A percentile compares a stretch with the other conserved stretches of the same genome.
phyloP scores from a whole-genome alignment of 169 alveolate genomes.

The Toxoplasma gondii region DNA sequence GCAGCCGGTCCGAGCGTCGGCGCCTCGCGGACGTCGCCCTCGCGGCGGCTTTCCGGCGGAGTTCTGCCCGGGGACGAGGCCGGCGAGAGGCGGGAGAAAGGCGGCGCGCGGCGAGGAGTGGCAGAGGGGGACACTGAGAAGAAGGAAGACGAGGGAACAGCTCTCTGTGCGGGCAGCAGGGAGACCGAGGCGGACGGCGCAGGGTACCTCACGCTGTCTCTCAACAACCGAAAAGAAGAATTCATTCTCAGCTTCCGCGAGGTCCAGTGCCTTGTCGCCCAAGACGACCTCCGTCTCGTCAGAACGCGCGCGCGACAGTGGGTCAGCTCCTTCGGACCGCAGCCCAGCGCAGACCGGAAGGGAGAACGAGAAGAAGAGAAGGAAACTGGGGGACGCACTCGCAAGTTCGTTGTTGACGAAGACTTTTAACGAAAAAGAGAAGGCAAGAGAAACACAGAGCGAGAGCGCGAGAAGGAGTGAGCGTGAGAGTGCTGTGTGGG shows the following conservation, averaged over 20 bases:
- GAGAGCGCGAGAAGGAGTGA: too few species aligned
- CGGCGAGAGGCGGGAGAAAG: not conserved
- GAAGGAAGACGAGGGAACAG: too few species aligned
- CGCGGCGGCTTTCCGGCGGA: not conserved
- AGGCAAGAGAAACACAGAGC: too few species aligned
- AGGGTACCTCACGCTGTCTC: not conserved
- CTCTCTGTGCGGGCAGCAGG: too few species aligned
- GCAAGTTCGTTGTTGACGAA: not conserved
- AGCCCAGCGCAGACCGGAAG: not conserved
- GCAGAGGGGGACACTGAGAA: not conserved
- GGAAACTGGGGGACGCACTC: not conserved
- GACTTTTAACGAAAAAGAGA: not conserved
- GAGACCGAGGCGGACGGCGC: not conserved
- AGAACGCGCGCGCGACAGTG: conserved; percentile 62
- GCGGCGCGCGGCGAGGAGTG: not conserved
- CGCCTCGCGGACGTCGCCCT: not conserved
- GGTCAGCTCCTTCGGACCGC: conserved; percentile 9
- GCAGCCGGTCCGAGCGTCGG: not conserved
- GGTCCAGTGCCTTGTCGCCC: conserved; percentile 52
- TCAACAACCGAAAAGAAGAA: conserved; percentile 53
- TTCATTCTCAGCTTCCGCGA: conserved; percentile 41
- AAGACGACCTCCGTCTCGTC: conserved; percentile 57
- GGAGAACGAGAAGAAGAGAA: not conserved
- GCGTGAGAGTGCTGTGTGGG: too few species aligned
- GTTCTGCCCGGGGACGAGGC: not conserved